Evolutionary conservation across 2,329 filamentous ascomycete genomes (phyloP).

Genomic region (Apiospora arundinis): DNA sequence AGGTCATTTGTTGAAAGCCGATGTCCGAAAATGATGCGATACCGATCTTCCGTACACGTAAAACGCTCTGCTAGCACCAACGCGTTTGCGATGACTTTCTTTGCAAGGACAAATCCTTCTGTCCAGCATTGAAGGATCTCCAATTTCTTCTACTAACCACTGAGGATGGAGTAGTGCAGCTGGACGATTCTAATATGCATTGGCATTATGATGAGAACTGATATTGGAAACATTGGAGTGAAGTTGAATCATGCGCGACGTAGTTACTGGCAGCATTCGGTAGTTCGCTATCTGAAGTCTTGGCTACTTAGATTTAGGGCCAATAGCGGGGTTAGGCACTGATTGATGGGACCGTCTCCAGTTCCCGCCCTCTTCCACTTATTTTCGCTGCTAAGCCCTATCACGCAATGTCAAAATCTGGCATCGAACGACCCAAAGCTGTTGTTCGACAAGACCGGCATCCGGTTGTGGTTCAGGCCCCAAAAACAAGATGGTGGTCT

Average conservation of each 20-base stretch:
- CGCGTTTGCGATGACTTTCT: too few species aligned
- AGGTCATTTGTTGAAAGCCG: neutral
- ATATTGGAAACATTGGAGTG: too few species aligned
- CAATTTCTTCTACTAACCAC: too few species aligned
- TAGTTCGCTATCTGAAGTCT: too few species aligned
- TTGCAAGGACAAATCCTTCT: neutral
- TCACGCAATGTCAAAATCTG: neutral
- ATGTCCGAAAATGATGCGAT: neutral
- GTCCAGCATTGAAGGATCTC: too few species aligned
- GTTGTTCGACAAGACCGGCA: neutral
- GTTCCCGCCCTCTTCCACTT: neutral
- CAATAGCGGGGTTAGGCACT: neutral
- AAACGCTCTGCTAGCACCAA: neutral
- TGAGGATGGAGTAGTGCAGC: too few species aligned
- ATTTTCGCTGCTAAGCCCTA: neutral
- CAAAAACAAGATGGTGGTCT: neutral
- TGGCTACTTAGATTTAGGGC: too few species aligned
- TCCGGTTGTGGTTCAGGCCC: neutral
- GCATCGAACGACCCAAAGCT: neutral
- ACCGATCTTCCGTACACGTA: neutral
- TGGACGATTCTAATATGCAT: too few species aligned
- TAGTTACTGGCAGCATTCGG: too few species aligned
- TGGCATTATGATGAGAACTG: too few species aligned
- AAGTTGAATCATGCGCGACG: too few species aligned
- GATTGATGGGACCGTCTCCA: neutral